These are phyloP conservation scores for Lecanicillium sp. DNA, from an alignment of 2,329 filamentous ascomycete genomes.

Conservation along the genomic window DNA sequence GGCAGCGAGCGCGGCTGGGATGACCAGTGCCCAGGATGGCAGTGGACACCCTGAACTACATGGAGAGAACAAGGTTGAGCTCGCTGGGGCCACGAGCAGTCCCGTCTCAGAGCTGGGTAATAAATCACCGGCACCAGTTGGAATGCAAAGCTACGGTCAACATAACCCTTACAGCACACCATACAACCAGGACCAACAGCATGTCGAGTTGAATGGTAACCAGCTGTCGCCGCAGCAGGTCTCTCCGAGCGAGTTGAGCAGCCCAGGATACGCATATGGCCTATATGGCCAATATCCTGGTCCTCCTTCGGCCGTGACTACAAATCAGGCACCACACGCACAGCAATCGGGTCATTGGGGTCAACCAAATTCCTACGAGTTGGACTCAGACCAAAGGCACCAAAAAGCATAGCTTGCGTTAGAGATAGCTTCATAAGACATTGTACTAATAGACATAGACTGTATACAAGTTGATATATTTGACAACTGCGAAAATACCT, in stretches of 20 bases:
- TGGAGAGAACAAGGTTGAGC: too few relatives aligned
- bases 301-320: not conserved
- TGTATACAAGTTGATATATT: not conserved
- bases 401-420: not conserved
- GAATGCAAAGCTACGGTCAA: too few relatives aligned
- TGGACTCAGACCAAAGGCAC: not conserved
- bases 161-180: too few relatives aligned
- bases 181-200: too few relatives aligned
- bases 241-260: conserved; percentile 5
- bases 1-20: not conserved
- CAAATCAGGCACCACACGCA: not conserved
- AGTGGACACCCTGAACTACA: too few relatives aligned
- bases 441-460: not conserved
- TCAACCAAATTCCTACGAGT: conserved; percentile 1
- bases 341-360: not conserved
- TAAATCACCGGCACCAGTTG: too few relatives aligned
- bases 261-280: not conserved
- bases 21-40: too few relatives aligned
- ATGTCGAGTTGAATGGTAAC: conserved; percentile 3
- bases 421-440: not conserved
- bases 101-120: too few relatives aligned
- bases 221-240: conserved; percentile 3
- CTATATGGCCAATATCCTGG: not conserved
- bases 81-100: too few relatives aligned
- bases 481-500: not conserved